Conservation (phyloP, 2,329 filamentous ascomycete species). For the Tolypocladium sp. region DNA sequence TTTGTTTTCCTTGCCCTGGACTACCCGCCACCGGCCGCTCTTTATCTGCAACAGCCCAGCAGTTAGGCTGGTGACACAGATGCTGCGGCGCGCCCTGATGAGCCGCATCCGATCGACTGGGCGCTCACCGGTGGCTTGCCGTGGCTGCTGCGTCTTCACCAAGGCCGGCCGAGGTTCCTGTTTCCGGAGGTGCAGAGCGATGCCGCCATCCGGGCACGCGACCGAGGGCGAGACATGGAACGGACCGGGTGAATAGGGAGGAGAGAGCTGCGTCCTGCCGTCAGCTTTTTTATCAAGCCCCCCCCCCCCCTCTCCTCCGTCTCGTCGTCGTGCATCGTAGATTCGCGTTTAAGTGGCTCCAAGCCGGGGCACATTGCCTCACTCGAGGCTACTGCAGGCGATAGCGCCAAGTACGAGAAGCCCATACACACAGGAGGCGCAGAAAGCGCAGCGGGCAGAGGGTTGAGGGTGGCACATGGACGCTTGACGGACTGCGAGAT, state of each 20-base stretch:
- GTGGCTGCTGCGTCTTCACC: neutral
- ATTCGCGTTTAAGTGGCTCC: neutral
- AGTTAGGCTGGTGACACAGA: neutral
- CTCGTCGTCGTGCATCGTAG: neutral
- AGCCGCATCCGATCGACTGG: neutral
- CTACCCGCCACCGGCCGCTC: neutral
- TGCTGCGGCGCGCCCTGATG: neutral
- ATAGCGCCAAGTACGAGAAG: constrained; percentile 4
- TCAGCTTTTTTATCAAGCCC: neutral
- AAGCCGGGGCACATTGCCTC: neutral
- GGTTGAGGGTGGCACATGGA: neutral
- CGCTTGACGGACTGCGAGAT: neutral
- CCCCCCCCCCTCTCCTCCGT: neutral
- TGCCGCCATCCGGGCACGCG: neutral
- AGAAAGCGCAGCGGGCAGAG: neutral
- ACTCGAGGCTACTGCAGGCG: constrained; percentile 5
- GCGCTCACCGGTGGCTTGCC: neutral
- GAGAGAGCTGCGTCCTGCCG: neutral
- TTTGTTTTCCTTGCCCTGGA: neutral
- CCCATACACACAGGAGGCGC: neutral
- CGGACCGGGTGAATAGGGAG: neutral
- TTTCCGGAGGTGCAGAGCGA: neutral
- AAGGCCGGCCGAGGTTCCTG: neutral
- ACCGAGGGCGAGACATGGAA: neutral
- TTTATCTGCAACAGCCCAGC: neutral